Conservation (phyloP, 345 rosid genomes). For the Gossypium ekmanianum region DNA sequence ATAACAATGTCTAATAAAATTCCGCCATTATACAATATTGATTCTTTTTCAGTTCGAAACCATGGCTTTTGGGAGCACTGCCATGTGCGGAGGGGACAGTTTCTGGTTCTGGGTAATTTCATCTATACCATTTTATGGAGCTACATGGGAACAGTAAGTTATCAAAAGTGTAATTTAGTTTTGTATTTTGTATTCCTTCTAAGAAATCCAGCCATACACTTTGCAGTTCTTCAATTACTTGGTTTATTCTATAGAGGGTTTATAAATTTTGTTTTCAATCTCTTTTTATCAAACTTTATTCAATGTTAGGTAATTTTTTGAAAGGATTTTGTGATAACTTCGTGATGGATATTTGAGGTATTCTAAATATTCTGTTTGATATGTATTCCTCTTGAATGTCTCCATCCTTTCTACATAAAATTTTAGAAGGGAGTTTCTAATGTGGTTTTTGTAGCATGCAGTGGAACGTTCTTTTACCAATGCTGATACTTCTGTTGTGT, state of each 20-base stretch:
- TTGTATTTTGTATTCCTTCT: neutral
- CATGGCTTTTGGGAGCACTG: constrained; percentile 92
- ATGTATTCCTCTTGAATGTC: neutral
- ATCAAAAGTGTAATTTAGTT: constrained; percentile 9
- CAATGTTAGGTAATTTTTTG: neutral
- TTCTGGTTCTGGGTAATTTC: constrained; percentile 98
- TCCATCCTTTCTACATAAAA: neutral
- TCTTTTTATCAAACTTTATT: neutral
- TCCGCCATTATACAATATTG: neutral
- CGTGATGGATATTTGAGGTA: neutral
- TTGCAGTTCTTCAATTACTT: neutral
- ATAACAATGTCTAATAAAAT: neutral
- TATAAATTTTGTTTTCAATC: neutral
- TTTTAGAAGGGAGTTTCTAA: neutral
- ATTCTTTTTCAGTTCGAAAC: constrained; percentile 59
- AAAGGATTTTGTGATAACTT: neutral
- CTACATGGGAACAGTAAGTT: constrained; percentile 96
- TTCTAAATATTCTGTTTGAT: neutral
- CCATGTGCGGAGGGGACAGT: constrained; percentile 79
- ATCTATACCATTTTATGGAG: constrained; percentile 84
- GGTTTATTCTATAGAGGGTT: neutral
- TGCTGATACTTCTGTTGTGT: constrained; percentile 15
- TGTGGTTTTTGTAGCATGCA: neutral
- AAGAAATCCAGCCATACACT: neutral
- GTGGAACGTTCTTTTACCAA: neutral